Conservation (phyloP, 495 filamentous ascomycete genomes). For the Penicillium nucicola region DNA sequence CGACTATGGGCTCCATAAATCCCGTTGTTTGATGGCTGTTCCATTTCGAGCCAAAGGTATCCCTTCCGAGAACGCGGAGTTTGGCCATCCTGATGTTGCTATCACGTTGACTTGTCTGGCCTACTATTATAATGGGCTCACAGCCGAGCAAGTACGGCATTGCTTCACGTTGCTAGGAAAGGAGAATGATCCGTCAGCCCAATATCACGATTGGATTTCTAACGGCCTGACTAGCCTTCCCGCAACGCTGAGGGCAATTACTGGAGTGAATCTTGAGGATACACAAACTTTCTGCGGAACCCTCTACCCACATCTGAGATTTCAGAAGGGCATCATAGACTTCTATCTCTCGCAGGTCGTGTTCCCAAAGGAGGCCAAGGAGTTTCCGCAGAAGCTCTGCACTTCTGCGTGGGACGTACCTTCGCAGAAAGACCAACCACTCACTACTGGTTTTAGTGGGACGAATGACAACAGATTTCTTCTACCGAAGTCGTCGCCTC, state of each 20-base stretch:
- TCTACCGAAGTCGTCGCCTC: constrained; percentile 50
- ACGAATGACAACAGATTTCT: constrained; percentile 60
- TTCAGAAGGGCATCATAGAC: constrained; percentile 48
- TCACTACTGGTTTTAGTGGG: constrained; percentile 63
- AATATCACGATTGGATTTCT: constrained; percentile 49
- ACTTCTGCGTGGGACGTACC: constrained; percentile 63
- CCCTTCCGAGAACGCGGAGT: constrained; percentile 59
- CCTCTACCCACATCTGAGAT: constrained; percentile 49
- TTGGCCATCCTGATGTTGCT: constrained; percentile 8
- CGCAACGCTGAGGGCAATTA: constrained; percentile 36
- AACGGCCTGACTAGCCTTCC: constrained; percentile 29
- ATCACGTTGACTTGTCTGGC: constrained; percentile 30
- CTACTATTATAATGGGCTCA: constrained; percentile 64
- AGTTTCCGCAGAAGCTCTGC: constrained; percentile 58
- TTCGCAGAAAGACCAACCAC: constrained; percentile 33
- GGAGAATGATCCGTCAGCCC: constrained; percentile 49
- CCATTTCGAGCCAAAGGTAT: constrained; percentile 63
- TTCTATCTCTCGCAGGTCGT: constrained; percentile 56
- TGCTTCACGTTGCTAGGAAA: constrained; percentile 45
- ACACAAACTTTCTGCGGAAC: constrained; percentile 20
- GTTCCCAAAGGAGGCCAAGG: constrained; percentile 57
- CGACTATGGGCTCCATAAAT: constrained; percentile 56
- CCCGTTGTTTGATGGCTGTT: constrained; percentile 55
- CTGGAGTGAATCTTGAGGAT: constrained; percentile 57
- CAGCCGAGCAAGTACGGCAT: constrained; percentile 41